These are phyloP conservation scores for Suillus spraguei DNA, from an alignment of 768 basidiomycete species.

Conservation along the genomic window DNA sequence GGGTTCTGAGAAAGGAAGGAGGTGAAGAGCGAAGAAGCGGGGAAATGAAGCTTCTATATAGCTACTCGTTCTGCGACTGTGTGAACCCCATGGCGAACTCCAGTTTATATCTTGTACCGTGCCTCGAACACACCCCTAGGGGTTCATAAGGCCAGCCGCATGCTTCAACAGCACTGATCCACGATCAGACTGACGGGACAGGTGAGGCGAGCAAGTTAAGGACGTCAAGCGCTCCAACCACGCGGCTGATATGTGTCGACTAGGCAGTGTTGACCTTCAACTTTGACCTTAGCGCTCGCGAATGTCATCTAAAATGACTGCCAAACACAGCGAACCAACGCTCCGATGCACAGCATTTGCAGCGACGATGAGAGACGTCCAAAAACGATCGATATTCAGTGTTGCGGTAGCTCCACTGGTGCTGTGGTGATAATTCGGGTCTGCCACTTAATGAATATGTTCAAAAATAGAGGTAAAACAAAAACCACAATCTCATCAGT, in stretches of 20 bases:
- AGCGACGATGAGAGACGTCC: neutral
- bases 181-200: neutral
- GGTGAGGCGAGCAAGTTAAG: conserved; percentile 1
- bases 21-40: conserved; percentile 9
- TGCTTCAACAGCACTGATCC: neutral
- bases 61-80: neutral
- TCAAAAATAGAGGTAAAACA: neutral
- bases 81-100: neutral
- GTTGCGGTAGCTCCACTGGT: neutral
- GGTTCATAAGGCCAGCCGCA: neutral
- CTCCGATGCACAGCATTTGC: neutral
- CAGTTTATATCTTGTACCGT: conserved; percentile 5
- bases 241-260: neutral
- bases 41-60: conserved; percentile 13
- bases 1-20: conserved; percentile 6
- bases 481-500: neutral
- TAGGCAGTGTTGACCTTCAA: neutral
- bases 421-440: neutral
- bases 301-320: neutral
- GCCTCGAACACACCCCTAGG: conserved; percentile 1
- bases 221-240: neutral
- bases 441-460: neutral
- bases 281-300: neutral
- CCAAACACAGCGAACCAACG: neutral
- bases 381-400: neutral